phyloP scores from a whole-genome alignment of 768 basidiomycete species.

The Termitomyces titanicus region DNA sequence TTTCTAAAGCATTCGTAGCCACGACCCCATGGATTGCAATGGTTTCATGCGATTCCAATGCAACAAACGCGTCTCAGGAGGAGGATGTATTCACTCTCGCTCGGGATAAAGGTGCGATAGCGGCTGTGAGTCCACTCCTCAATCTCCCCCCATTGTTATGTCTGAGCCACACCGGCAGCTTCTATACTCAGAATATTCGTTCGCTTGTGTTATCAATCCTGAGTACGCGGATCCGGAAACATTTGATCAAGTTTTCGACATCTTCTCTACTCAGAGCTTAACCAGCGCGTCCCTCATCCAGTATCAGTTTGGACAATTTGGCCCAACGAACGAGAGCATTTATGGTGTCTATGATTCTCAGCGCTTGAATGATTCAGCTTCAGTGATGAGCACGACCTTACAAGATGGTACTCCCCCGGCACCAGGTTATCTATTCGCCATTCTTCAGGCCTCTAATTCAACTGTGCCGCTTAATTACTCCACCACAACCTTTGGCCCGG shows the following conservation, averaged over 20 bases:
- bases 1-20: slow-evolving; percentile 31
- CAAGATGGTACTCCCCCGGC: slow-evolving; percentile 34
- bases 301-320: slow-evolving; percentile 59
- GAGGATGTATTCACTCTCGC: slow-evolving; percentile 84
- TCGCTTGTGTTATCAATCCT: slow-evolving; percentile 71
- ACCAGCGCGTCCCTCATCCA: slow-evolving; percentile 53
- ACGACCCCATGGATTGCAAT: slow-evolving; percentile 90
- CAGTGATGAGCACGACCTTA: slow-evolving; percentile 40
- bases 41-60: slow-evolving; percentile 77
- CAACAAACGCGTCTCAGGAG: slow-evolving; percentile 55
- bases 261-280: slow-evolving; percentile 69
- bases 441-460: slow-evolving; percentile 61
- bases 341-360: slow-evolving; percentile 58
- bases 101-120: slow-evolving; percentile 71
- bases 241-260: slow-evolving; percentile 73
- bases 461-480: slow-evolving; percentile 31
- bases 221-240: slow-evolving; percentile 60
- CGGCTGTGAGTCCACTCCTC: slow-evolving; percentile 52
- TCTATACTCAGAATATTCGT: slow-evolving; percentile 70
- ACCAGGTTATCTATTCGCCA: slow-evolving; percentile 68
- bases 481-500: slow-evolving; percentile 22
- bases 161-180: slow-evolving; percentile 43
- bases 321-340: slow-evolving; percentile 45
- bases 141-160: neutral
- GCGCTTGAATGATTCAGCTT: slow-evolving; percentile 52